Evolutionary conservation across 2,329 filamentous ascomycete species (phyloP).

Genomic region (Rhynchosporium agropyri): DNA sequence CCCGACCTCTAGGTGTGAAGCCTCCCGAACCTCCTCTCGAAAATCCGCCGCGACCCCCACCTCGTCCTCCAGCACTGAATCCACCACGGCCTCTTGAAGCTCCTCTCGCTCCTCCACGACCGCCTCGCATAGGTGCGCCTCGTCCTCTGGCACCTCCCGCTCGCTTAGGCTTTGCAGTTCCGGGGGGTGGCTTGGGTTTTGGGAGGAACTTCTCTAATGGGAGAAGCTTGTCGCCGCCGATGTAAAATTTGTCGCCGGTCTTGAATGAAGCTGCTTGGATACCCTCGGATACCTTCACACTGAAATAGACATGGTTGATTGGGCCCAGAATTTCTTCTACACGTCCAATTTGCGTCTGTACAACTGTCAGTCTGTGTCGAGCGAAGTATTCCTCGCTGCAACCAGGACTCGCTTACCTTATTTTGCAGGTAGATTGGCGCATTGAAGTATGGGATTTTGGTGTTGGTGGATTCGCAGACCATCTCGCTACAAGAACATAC

Average conservation of each 20-base stretch:
- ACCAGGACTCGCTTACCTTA: conserved; percentile 60
- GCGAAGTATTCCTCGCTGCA: not conserved
- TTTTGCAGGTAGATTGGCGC: conserved; percentile 98
- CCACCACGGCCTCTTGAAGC: conserved; percentile 57
- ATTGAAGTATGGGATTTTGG: conserved; percentile 98
- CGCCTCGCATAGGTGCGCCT: conserved; percentile 48
- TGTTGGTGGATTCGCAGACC: conserved; percentile 92
- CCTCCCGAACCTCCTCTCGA: conserved; percentile 42
- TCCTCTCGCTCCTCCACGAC: conserved; percentile 50
- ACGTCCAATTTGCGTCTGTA: conserved; percentile 83
- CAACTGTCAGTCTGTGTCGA: conserved; percentile 22
- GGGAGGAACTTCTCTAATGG: conserved; percentile 96
- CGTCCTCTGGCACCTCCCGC: conserved; percentile 62
- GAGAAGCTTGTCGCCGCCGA: conserved; percentile 89
- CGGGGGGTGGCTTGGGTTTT: conserved; percentile 77
- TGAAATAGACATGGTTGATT: conserved; percentile 96
- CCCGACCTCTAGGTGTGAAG: conserved; percentile 41
- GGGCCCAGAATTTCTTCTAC: conserved; percentile 97
- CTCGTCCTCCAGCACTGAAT: conserved; percentile 47
- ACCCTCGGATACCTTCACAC: conserved; percentile 94
- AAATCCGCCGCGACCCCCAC: conserved; percentile 44
- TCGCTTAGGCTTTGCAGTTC: conserved; percentile 70
- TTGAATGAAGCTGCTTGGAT: conserved; percentile 96
- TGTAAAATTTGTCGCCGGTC: conserved; percentile 95
- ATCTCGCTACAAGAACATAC: conserved; percentile 61